Base-by-base conservation (phyloP, 345 rosid genomes). In the Arabis hirsuta region DNA sequence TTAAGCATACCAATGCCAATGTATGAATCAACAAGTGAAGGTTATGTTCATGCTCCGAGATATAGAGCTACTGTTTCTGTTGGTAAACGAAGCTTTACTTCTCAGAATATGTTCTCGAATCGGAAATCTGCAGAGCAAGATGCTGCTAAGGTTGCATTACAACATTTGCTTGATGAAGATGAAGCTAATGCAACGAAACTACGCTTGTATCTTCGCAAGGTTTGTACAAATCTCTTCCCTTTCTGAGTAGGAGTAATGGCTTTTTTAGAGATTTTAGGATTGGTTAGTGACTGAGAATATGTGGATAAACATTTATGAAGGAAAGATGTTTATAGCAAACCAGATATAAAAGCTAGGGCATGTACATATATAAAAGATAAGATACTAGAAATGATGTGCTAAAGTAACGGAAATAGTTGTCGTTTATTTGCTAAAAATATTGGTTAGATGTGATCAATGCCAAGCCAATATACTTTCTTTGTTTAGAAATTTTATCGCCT, bases 81-180 rank as follows among this genome's bases (percentile, higher is more conserved):
- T 55, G 42, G 42, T 27, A 0, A 24, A 22, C 31, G 12, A 26
- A 62, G 3, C 16, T 62, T 72, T 34, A n/a, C 48, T 19, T 62
- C 62, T 20, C 1, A 7, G 3, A 43, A 26, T 44, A 13, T 47
- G 0, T 45, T 54, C 39, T 4, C 9, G 1, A 44, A 36, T 12
- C 63, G 56, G 5, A 62, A 34, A 42, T 29, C 46, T 6, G 62
- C 62, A 9, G 69, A 62, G 46, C 63, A 72, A 53, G 55, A 62
- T 32, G 76, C 12, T 62, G 69, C 76, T 1, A 72, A 72, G 62
- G 2, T 72, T 53, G 69, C 69, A 6, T 72, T 62, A 53, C 12
- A 62, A 4, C 38, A 54, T 19, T 47, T 72, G 12, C 55, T 12
- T 3, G 34, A 5, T 12, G 64, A 11, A 12, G 51, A 44, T 19